Evolutionary conservation across 2,329 filamentous ascomycete species (phyloP).

Genomic region (Verticillium dahliae): DNA sequence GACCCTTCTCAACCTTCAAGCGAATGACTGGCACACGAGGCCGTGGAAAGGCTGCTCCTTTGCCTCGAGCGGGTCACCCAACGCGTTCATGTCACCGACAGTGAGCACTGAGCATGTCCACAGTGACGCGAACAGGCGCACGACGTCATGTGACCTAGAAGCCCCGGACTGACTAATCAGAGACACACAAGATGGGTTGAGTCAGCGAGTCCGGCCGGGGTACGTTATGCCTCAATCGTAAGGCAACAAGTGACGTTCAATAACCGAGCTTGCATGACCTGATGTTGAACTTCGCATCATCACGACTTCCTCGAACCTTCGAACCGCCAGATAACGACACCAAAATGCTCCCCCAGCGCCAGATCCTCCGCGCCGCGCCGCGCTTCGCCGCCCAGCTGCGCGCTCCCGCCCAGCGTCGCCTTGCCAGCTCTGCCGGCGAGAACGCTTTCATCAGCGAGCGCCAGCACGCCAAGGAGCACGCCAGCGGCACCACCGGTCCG

Average conservation of each 20-base stretch:
- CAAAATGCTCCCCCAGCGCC: constrained; percentile 60
- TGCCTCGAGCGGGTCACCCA: background rate
- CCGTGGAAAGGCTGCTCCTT: background rate
- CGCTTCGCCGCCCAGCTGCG: constrained; percentile 57
- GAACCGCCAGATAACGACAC: constrained; percentile 1
- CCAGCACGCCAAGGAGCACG: constrained; percentile 84
- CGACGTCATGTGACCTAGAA: background rate
- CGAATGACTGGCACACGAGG: background rate
- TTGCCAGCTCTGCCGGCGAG: constrained; percentile 68
- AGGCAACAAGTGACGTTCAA: constrained; percentile 11
- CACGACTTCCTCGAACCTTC: constrained; percentile 5
- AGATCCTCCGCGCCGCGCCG: constrained; percentile 54
- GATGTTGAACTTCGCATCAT: constrained; percentile 10
- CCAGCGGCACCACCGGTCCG: constrained; percentile 75
- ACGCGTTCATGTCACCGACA: background rate
- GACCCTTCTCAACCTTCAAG: background rate
- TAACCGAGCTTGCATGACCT: constrained; percentile 17
- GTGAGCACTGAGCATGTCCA: background rate
- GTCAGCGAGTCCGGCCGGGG: background rate
- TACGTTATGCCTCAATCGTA: background rate
- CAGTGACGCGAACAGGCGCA: background rate
- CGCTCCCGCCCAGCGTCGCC: constrained; percentile 59
- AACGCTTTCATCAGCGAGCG: constrained; percentile 94
- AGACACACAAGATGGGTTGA: background rate
- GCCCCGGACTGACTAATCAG: background rate